phyloP scores from a whole-genome alignment of 495 filamentous ascomycete genomes.

The Aspergillus campestris region DNA sequence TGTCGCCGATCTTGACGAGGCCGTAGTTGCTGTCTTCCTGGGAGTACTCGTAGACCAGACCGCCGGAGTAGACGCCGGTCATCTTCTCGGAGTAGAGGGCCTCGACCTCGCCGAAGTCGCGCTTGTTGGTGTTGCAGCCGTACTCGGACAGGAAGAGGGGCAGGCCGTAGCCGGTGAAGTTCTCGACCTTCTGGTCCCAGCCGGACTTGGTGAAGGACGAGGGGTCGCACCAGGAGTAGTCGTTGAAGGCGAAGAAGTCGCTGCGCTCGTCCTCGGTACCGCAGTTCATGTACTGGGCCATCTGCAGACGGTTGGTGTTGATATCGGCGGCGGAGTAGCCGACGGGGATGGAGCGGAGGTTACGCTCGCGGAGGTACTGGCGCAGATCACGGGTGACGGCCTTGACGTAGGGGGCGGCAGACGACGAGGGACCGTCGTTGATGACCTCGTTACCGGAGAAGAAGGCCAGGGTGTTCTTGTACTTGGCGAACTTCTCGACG shows the following conservation, averaged over 20 bases:
- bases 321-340: conserved; percentile 88
- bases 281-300: conserved; percentile 92
- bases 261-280: conserved; percentile 75
- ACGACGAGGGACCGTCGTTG: conserved; percentile 70
- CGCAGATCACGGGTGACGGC: conserved; percentile 88
- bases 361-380: conserved; percentile 67
- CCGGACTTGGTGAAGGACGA: conserved; percentile 69
- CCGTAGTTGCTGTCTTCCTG: conserved; percentile 70
- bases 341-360: conserved; percentile 74
- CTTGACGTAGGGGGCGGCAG: conserved; percentile 80
- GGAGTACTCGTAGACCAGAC: conserved; percentile 92
- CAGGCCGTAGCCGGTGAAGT: conserved; percentile 81
- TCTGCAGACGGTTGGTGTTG: conserved; percentile 75
- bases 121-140: conserved; percentile 74
- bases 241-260: conserved; percentile 97
- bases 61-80: conserved; percentile 89
- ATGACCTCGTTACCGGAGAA: conserved; percentile 97
- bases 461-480: conserved; percentile 86
- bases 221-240: conserved; percentile 93
- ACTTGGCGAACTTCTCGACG: conserved; percentile 78
- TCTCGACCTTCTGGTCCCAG: conserved; percentile 88
- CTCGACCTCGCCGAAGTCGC: conserved; percentile 71
- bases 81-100: conserved; percentile 78
- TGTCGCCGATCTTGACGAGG: conserved; percentile 59
- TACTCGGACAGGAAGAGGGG: conserved; percentile 96